Conservation (phyloP, 148 eudicot species). For the Vaccinium macrocarpon region DNA sequence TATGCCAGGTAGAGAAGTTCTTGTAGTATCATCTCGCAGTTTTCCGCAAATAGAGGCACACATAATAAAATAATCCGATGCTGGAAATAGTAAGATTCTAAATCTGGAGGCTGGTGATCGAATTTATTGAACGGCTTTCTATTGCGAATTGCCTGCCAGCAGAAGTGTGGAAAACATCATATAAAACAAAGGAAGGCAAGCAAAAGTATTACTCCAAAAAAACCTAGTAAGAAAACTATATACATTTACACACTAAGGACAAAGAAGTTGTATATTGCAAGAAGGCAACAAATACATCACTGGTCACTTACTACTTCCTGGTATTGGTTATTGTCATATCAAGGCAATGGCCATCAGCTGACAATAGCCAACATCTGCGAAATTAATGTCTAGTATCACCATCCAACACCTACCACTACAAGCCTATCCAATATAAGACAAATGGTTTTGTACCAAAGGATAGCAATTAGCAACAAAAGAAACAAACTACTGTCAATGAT, state of each 20-base stretch:
- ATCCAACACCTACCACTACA: too few relatives aligned
- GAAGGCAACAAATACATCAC: too few relatives aligned
- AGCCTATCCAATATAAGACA: background rate
- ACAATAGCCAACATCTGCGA: too few relatives aligned
- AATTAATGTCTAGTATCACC: background rate
- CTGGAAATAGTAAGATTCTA: constrained; percentile 77
- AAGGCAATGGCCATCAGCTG: too few relatives aligned
- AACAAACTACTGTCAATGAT: too few relatives aligned
- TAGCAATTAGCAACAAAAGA: too few relatives aligned
- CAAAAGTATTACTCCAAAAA: background rate
- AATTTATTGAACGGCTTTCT: constrained; percentile 71
- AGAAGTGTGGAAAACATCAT: background rate
- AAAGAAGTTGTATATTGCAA: too few relatives aligned
- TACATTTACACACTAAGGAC: background rate
- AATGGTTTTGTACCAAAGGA: background rate
- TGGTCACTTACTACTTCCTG: too few relatives aligned
- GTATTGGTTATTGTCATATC: too few relatives aligned
- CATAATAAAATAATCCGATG: constrained; percentile 88
- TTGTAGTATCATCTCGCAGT: constrained; percentile 71
- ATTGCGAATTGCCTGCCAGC: constrained; percentile 74
- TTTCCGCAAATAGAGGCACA: constrained; percentile 71
- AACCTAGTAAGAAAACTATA: background rate
- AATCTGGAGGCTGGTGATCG: constrained; percentile 96
- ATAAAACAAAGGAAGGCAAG: background rate
- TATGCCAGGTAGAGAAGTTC: constrained; percentile 82